Evolutionary conservation across 2,329 filamentous ascomycete genomes (phyloP), one percentile per base, ranked within the genome.

Genomic region (Aspergillus jensenii): DNA sequence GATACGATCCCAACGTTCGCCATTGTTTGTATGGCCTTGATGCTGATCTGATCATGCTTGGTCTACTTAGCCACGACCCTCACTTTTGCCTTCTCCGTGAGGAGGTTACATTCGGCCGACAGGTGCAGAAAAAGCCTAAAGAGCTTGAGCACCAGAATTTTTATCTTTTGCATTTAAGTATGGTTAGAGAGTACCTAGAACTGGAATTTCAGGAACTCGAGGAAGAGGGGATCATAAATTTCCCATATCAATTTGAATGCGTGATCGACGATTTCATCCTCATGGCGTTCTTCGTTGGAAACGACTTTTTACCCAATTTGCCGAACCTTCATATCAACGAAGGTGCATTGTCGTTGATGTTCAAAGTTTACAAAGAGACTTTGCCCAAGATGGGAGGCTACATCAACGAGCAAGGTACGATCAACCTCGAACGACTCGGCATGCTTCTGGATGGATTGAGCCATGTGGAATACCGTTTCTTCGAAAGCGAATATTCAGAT

Each of bases 261-360:
- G 87, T 99, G 70, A 98, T 99, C 78, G 95, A 99, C 74, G 95
- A 99, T 81, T 99, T 99, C 76, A 98, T 99, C 72, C 85, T 99
- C 60, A 97, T 99, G 92, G 93, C 93, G 48, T 99, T 99, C 80
- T 99, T 99, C 75, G 91, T 99, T 68, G 95, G 95, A 72, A 99
- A 99, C 76, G 95, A 99, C 84, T 99, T 99, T 79, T 84, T 99
- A 74, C 95, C 95, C 3, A 97, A 99, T 76, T 82, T 99, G 58
- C 96, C 96, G 5, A 91, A 96, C 70, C 79, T 99, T 64, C 95
- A 99, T 76, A 99, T 99, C 77, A 99, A 99, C 76, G 96, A 99
- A 76, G 96, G 95, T 64, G 95, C 96, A 21, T 80, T 99, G 75
- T 91, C 93, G 23, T 88, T 95, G 71, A 99, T 99, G 95, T 99